These are phyloP conservation scores for Luzula sylvatica DNA, from an alignment of 176 grass and related monocot species.

Conservation along the genomic window DNA sequence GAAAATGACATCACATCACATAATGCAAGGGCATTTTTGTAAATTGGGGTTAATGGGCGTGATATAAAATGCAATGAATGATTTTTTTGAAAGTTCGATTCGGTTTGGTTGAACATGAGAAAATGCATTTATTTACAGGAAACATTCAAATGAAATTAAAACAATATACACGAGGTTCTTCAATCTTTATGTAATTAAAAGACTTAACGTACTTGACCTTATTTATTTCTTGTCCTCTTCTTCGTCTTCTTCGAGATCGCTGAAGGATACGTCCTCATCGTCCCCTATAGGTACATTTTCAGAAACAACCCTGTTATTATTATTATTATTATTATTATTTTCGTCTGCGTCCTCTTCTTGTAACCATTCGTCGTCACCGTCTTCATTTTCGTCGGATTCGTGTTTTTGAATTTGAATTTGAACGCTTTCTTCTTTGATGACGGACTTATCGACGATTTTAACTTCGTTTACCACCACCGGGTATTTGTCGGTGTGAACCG, in stretches of 20 bases:
- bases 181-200: background rate
- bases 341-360: conserved; percentile 37
- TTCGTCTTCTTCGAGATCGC: conserved; percentile 90
- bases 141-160: conserved; percentile 2
- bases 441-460: conserved; percentile 29
- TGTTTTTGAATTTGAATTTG: conserved; percentile 35
- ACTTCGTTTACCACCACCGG: conserved; percentile 27
- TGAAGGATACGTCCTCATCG: conserved; percentile 76
- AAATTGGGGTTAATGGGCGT: no score
- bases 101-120: no score
- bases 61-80: no score
- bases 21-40: no score
- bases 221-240: conserved; percentile 36
- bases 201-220: background rate
- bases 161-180: conserved; percentile 5
- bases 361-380: conserved; percentile 65
- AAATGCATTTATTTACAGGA: conserved; percentile 10
- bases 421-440: conserved; percentile 27
- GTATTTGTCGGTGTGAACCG: conserved; percentile 26
- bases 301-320: no score
- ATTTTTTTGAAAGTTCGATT: no score
- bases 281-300: conserved; percentile 31
- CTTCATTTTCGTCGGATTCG: conserved; percentile 18
- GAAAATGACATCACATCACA: no score
- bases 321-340: background rate